These are phyloP conservation scores for Solanum gandarillasii DNA, from an alignment of 257 asterid species.

Conservation along the genomic window DNA sequence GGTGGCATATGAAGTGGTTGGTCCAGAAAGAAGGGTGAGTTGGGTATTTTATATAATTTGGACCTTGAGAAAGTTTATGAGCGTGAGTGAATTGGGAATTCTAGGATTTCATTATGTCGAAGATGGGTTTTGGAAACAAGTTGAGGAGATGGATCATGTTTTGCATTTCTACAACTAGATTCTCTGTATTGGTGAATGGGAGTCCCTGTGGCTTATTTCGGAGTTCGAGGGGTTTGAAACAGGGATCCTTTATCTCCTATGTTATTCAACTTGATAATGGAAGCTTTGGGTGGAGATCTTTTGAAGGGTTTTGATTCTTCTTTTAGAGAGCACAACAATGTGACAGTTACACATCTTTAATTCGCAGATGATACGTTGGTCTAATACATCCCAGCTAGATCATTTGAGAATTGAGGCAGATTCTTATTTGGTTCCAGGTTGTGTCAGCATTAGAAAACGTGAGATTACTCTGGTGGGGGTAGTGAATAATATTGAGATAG, in stretches of 20 bases:
- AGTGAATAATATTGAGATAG: not conserved
- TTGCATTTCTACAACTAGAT: not conserved
- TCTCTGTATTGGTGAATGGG: not conserved
- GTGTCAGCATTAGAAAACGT: not conserved
- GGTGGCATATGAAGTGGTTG: not conserved
- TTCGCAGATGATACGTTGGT: not conserved
- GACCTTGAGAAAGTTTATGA: not conserved
- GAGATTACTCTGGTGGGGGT: not conserved
- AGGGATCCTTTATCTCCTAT: not conserved
- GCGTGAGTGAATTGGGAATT: not conserved
- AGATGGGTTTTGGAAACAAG: not conserved
- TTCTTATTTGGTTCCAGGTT: not conserved
- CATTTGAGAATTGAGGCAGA: not conserved
- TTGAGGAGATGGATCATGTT: not conserved
- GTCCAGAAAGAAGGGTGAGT: not conserved
- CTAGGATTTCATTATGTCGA: not conserved
- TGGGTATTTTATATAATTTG: not conserved
- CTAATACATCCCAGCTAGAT: not conserved
- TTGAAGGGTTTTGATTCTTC: not conserved
- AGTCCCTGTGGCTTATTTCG: not conserved
- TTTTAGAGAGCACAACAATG: not conserved
- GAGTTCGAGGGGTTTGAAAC: not conserved
- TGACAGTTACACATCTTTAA: not conserved
- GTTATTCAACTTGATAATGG: not conserved
- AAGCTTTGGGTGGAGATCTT: not conserved